Base-by-base conservation (phyloP, 192 early-diverging fungal species). In the Coemansia sp. region DNA sequence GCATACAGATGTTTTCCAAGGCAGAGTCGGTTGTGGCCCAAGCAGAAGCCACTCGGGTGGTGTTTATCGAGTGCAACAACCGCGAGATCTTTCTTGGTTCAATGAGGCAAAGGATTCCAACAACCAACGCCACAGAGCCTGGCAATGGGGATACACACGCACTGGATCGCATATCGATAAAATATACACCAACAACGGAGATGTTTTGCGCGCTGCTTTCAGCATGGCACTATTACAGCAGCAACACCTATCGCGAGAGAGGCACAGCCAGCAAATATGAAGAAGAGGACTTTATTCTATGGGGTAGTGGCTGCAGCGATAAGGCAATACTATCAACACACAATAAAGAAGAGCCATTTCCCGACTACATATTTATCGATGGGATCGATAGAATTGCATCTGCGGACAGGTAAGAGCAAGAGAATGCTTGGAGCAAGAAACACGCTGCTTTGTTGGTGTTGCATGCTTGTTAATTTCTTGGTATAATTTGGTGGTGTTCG, bases 321-420 rank as follows among this genome's bases (percentile, higher is more conserved):
- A n/a, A 3, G 52, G 34, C 51, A 56, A 20, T 23, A 16, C 30
- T 9, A 38, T 36, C 56, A 34, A 21, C 20, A 23, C 21, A 16
- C 12, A 43, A 41, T 5, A 34, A 35, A 10, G 15, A 12, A 21
- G 49, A 65, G 14, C n/a, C 30, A 38, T 30, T 57, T 30, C 78
- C 78, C 16, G 78, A 81, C 52, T 81, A 63, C 41, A 24, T 81
- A 56, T 71, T 76, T 58, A 72, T 81, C 56, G 71, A 81, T 30
- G 78, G 73, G 14, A 66, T 81, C 20, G 73, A 72, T 45, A 63
- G 51, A 4, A 48, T 81, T 41, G 53, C 73, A 21, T 69, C 70
- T 9, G 60, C 65, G 8, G 34, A 59, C 6, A 81, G 69, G 78
- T 81, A 72, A 62, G 64, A 24, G 6, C 30, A 30, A 30, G 30